Percentiles rank a stretch among this genome's conserved stretches.
Conservation (phyloP, 1,284 basidiomycete genomes). For the Kwoniella shivajii region DNA sequence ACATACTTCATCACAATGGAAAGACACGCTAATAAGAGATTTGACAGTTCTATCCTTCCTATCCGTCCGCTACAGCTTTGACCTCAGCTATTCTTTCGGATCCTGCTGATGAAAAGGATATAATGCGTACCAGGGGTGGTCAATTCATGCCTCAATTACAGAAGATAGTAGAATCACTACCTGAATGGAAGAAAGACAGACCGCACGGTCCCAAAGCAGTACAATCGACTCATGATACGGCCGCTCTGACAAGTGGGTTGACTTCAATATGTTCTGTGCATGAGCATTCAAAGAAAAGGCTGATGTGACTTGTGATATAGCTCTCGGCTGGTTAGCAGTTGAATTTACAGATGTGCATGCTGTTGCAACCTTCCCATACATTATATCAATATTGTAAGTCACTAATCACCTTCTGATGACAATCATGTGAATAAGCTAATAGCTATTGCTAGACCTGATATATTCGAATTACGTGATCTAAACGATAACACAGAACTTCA, state of each 20-base stretch:
- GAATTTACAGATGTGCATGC: slow-evolving; percentile 74
- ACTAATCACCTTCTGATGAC: neutral
- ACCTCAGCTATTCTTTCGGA: slow-evolving; percentile 63
- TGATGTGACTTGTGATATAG: slow-evolving; percentile 21
- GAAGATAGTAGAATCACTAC: slow-evolving; percentile 62
- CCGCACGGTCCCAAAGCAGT: slow-evolving; percentile 83
- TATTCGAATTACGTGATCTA: slow-evolving; percentile 55
- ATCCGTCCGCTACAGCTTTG: slow-evolving; percentile 67
- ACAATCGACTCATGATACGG: slow-evolving; percentile 84
- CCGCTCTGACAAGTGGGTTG: slow-evolving; percentile 59
- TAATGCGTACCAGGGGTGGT: slow-evolving; percentile 69
- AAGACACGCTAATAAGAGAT: neutral
- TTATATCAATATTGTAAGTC: slow-evolving; percentile 72
- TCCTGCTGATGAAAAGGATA: slow-evolving; percentile 63
- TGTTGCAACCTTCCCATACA: slow-evolving; percentile 72
- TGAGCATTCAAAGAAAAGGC: neutral
- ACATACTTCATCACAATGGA: neutral
- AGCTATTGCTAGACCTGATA: slow-evolving; percentile 38
- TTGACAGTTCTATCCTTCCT: slow-evolving; percentile 63
- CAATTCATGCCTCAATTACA: slow-evolving; percentile 63
- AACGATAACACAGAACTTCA: slow-evolving; percentile 55
- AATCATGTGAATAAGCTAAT: slow-evolving; percentile 7
- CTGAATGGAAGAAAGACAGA: slow-evolving; percentile 70
- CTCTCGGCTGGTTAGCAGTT: slow-evolving; percentile 75
- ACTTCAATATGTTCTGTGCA: no score